Evolutionary conservation across 805 yeast species (phyloP), one percentile per base, ranked within the genome.

Genomic region (Maudiozyma pseudohumilis): DNA sequence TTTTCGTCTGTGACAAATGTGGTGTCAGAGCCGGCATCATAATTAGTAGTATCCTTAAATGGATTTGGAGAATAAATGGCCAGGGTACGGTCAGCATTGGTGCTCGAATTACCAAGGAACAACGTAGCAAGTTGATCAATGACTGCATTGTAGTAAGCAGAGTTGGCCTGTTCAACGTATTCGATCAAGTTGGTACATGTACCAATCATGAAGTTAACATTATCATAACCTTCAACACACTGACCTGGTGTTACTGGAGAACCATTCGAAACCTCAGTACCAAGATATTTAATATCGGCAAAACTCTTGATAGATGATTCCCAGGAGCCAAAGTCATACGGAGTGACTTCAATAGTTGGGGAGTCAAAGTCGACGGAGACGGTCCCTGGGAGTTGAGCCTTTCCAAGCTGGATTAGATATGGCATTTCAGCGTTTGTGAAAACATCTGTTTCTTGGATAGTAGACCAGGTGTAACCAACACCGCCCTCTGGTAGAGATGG

Each of bases 251-350:
- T 48, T 5, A 50, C 50, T 7, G 84, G 78, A 18, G 53, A 44
- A 29, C 95, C 95, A 43, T 75, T 66, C 19, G 66, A 51, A 28
- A 80, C 69, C 17, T 68, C 57, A 1, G 94, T 69, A 6, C 95
- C 95, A 34, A 83, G 56, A 53, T 80, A 85, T 56, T 75, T 70
- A 32, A 75, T 59, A 42, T 80, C 77, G 10, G 77, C 66, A 59
- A 86, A 85, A 3, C 80, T 62, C 39, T 70, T 65, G 38, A 83
- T 60, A 1, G 80, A 64, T 11, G 85, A 80, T 53, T 87, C 96
- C 94, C 94, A 86, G 3, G 94, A 77, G 11, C 96, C 96, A 50
- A 86, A 60, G 53, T 80, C 83, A 49, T 64, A 78, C 12, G 94
- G 87, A 35, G 68, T 70, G 46, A 74, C 56, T 46, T 76, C 75